Evolutionary conservation across 1,284 basidiomycete species (phyloP).

Genomic region (Cryptococcus jaspeensis): DNA sequence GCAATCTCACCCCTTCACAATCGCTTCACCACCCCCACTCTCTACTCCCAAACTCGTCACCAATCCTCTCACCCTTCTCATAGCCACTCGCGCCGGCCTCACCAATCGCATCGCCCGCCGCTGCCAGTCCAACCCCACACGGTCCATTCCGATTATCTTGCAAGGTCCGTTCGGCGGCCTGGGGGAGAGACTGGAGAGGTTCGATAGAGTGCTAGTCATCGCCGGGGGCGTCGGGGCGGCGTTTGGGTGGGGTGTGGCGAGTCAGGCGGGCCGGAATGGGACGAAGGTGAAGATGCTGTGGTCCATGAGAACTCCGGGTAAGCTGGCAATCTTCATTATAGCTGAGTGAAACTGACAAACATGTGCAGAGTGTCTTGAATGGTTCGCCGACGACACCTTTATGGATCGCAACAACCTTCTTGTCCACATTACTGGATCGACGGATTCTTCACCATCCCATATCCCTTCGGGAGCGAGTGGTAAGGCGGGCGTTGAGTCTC

Average conservation of each 20-base stretch:
- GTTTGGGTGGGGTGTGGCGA: slow-evolving; percentile 3
- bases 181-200: slow-evolving; percentile 1
- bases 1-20: slow-evolving; percentile 3
- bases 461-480: no score
- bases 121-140: background rate
- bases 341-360: background rate
- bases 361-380: background rate
- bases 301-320: slow-evolving; percentile 2
- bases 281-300: slow-evolving; percentile 2
- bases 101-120: slow-evolving; percentile 1
- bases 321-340: background rate
- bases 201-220: slow-evolving; percentile 3
- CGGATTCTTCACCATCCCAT: background rate
- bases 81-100: slow-evolving; percentile 1
- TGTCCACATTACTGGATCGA: slow-evolving; percentile 1
- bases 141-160: background rate
- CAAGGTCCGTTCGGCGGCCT: slow-evolving; percentile 6
- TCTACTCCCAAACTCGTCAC: background rate
- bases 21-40: background rate
- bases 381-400: slow-evolving; percentile 1
- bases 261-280: background rate
- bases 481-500: no score
- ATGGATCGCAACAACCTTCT: slow-evolving; percentile 1
- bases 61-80: slow-evolving; percentile 1
- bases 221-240: slow-evolving; percentile 5